Evolutionary conservation across 129 eudicot genomes (phyloP).

Genomic region (Flaveria robusta): DNA sequence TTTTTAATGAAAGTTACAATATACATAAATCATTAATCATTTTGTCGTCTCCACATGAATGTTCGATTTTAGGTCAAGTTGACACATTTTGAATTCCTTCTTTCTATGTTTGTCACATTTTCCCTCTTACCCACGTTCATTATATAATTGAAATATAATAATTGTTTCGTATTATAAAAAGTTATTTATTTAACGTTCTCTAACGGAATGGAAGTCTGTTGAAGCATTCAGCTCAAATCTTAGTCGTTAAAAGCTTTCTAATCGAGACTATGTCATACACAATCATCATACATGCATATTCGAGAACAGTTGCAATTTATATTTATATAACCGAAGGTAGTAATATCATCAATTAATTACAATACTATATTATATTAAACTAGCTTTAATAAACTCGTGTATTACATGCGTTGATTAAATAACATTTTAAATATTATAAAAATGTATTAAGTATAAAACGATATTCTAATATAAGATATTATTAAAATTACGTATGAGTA

Average conservation of each 20-base stretch:
- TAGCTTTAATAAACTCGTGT: no score
- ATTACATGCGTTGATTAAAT: no score
- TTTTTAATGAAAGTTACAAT: neutral
- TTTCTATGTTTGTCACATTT: neutral
- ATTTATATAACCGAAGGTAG: no score
- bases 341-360: no score
- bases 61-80: neutral
- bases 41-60: neutral
- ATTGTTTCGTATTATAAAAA: neutral
- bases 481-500: no score
- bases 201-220: neutral
- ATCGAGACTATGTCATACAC: neutral
- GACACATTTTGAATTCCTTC: conserved; percentile 5
- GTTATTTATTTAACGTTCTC: neutral
- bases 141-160: neutral
- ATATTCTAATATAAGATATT: no score
- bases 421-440: no score
- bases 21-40: conserved; percentile 1
- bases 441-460: no score
- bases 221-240: neutral
- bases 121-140: neutral
- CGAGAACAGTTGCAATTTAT: neutral
- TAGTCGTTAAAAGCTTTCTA: neutral
- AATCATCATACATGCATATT: neutral
- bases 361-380: no score